Base-by-base conservation (phyloP, 2,329 filamentous ascomycete genomes). In the Pseudogymnoascus sp. region DNA sequence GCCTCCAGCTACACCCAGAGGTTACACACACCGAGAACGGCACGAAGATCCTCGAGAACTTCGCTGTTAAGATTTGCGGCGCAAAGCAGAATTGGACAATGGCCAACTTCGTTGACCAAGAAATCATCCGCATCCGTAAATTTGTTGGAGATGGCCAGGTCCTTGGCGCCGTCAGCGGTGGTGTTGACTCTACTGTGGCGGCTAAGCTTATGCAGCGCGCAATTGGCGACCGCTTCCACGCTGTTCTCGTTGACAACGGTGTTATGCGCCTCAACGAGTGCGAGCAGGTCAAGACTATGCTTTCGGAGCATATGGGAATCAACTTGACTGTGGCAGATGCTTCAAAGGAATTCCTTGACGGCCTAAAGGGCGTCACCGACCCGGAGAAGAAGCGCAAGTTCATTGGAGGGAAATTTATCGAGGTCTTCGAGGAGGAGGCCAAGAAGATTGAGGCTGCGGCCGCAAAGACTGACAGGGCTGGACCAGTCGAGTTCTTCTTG, bases 381-480 rank as follows among this genome's bases (percentile, higher is more conserved):
- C 93, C 93, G 0, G 93, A 97, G 77, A 84, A 84, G 73, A 97
- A 96, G 82, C 83, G 93, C 63, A 96, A 96, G 78, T 87, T 97
- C 70, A 97, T 97, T 66, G 93, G 92, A 63, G 84, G 82, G 66
- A 82, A 81, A 21, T 90, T 92, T 75, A 91, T 92, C 67, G 88
- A 92, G 69, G 78, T 96, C 28, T 97, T 96, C 76, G 88, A 96
- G 75, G 80, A 87, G 64, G 88, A 92, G 73, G 92, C 90, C 25
- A 83, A 83, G 70, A 81, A 84, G 69, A 93, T 96, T 59, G 90
- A 91, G 66, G 84, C 84, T 63, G 85, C 82, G 28, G 89, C 89
- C 0, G 84, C 86, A 66, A 80, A 88, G 71, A 87, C 88, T 0
- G 75, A 81, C 1, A 80, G 82, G 62, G 86, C 86, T n/a, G 90